phyloP scores from a whole-genome alignment of 1,284 basidiomycete species.

The Filobasidium uniguttulatum region DNA sequence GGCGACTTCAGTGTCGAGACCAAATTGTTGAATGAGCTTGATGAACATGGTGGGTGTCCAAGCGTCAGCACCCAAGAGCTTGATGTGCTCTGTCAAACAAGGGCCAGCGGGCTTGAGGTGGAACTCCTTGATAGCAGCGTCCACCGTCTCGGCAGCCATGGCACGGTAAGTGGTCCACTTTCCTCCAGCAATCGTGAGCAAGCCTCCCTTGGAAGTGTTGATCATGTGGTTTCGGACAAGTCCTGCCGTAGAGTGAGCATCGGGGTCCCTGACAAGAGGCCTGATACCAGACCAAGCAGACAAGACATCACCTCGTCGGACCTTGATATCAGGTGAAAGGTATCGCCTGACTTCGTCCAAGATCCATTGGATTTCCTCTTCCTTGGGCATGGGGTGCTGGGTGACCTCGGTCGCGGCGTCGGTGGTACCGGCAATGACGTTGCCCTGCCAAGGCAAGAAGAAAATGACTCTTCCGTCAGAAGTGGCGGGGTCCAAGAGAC shows the following conservation, averaged over 20 bases:
- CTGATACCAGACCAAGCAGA: constrained; percentile 88
- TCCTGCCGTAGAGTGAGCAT: constrained; percentile 65
- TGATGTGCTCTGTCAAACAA: constrained; percentile 68
- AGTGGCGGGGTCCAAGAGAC: constrained; percentile 85
- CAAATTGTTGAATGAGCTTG: constrained; percentile 81
- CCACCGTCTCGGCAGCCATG: constrained; percentile 93
- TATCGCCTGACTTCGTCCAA: constrained; percentile 74
- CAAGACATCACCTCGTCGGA: constrained; percentile 89
- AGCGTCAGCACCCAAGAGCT: constrained; percentile 82
- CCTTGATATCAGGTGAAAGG: constrained; percentile 81
- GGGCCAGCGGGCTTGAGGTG: constrained; percentile 46
- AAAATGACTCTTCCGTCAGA: constrained; percentile 96
- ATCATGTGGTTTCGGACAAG: constrained; percentile 93
- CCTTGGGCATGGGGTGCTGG: constrained; percentile 66
- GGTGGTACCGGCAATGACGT: constrained; percentile 93
- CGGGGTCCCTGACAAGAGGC: constrained; percentile 76
- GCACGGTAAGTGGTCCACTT: constrained; percentile 98
- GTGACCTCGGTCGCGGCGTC: constrained; percentile 69
- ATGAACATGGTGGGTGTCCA: constrained; percentile 98
- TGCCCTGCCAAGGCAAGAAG: constrained; percentile 97
- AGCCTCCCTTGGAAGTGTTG: constrained; percentile 62
- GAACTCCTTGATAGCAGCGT: constrained; percentile 72
- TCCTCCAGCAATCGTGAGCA: constrained; percentile 90
- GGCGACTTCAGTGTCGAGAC: constrained; percentile 81
- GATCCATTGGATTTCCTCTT: constrained; percentile 95